Conservation (phyloP, 164 flowering plant genomes). For the Sedum album region DNA sequence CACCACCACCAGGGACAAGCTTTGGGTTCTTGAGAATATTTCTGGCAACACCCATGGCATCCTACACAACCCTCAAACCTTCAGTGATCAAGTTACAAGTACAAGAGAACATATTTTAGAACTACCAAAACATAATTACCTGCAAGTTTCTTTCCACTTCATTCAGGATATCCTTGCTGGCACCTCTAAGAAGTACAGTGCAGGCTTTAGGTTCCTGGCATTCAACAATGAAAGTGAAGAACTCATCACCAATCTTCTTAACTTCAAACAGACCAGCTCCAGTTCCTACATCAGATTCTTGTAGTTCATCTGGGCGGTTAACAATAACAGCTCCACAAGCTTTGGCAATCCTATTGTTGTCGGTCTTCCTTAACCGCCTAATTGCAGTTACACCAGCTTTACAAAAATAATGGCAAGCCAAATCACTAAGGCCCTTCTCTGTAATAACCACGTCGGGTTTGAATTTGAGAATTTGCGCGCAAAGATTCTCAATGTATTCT, state of each 20-base stretch:
- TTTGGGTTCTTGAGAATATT: slow-evolving; percentile 89
- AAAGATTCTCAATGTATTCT: slow-evolving; percentile 71
- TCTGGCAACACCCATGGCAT: slow-evolving; percentile 93
- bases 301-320: slow-evolving; percentile 90
- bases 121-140: slow-evolving; percentile 27
- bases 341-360: slow-evolving; percentile 91
- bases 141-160: slow-evolving; percentile 96
- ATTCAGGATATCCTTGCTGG: slow-evolving; percentile 93
- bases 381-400: slow-evolving; percentile 94
- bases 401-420: slow-evolving; percentile 88
- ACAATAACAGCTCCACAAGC: slow-evolving; percentile 93
- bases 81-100: not conserved
- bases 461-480: slow-evolving; percentile 71
- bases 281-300: slow-evolving; percentile 93
- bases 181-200: slow-evolving; percentile 83
- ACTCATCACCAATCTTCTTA: slow-evolving; percentile 93
- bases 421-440: slow-evolving; percentile 90
- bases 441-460: slow-evolving; percentile 92
- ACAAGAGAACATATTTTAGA: not conserved
- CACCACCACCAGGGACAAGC: slow-evolving; percentile 98
- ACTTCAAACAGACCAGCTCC: slow-evolving; percentile 97
- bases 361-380: slow-evolving; percentile 84
- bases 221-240: slow-evolving; percentile 78
- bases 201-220: slow-evolving; percentile 96
- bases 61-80: slow-evolving; percentile 33